These are phyloP conservation scores for Luzula sylvatica DNA, from an alignment of 176 grass and related monocot genomes.

Conservation along the genomic window DNA sequence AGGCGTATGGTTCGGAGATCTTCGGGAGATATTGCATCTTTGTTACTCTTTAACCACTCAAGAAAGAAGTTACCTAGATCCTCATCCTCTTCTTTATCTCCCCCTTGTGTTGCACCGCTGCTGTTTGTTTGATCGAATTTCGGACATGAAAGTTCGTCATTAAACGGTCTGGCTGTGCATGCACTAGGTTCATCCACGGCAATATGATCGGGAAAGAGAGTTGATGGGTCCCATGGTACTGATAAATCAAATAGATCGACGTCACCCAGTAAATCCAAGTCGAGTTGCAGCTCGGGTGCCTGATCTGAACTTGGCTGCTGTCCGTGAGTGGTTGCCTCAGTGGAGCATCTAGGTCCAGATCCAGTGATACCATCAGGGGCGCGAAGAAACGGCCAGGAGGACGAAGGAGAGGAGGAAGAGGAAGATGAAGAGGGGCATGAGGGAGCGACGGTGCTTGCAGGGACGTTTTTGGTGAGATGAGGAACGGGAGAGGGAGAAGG, in stretches of 20 bases:
- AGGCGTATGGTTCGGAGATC: constrained; percentile 87
- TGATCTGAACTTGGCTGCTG: constrained; percentile 27
- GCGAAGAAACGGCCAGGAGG: constrained; percentile 25
- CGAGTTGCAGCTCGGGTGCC: constrained; percentile 44
- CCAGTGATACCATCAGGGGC: neutral
- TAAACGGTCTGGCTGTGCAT: constrained; percentile 9
- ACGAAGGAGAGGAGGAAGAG: constrained; percentile 34
- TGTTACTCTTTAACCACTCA: constrained; percentile 89
- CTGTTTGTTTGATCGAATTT: neutral
- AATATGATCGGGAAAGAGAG: constrained; percentile 36
- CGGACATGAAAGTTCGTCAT: constrained; percentile 4
- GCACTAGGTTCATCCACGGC: constrained; percentile 38
- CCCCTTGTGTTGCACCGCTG: constrained; percentile 1
- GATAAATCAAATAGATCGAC: constrained; percentile 26
- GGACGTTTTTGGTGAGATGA: neutral
- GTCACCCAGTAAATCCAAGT: constrained; percentile 32
- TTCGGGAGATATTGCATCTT: constrained; percentile 63
- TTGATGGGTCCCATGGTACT: constrained; percentile 61
- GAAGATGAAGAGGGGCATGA: constrained; percentile 53
- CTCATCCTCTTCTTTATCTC: constrained; percentile 24
- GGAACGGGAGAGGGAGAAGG: constrained; percentile 2
- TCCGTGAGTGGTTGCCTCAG: constrained; percentile 2
- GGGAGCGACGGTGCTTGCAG: constrained; percentile 22
- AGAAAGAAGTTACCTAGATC: constrained; percentile 78
- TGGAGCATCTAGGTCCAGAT: neutral